A percentile compares a stretch with the other conserved stretches of the same genome.
Evolutionary conservation across 1,139 yeast species (phyloP).

Genomic region (Pichia sp.): DNA sequence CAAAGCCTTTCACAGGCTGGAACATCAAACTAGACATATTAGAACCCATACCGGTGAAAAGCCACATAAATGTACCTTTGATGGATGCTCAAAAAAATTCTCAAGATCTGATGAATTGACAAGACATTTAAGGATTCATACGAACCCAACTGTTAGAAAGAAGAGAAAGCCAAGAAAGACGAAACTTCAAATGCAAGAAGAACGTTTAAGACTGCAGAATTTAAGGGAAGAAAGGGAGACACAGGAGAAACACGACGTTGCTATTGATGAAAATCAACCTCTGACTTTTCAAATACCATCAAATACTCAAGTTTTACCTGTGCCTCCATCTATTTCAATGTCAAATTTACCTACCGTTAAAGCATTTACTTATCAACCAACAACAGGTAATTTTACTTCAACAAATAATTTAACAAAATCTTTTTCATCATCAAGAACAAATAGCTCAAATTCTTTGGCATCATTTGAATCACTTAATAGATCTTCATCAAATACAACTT

Average conservation of each 20-base stretch:
- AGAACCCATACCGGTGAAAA: constrained; percentile 95
- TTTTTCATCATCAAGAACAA: constrained; percentile 26
- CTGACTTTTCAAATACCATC: neutral
- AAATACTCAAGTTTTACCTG: constrained; percentile 5
- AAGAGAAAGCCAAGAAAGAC: constrained; percentile 26
- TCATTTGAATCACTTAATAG: constrained; percentile 24
- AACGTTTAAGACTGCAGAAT: constrained; percentile 7
- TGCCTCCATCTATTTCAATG: constrained; percentile 4
- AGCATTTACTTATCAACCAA: neutral
- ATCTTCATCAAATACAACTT: constrained; percentile 26
- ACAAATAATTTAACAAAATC: constrained; percentile 16
- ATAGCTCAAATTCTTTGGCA: constrained; percentile 26
- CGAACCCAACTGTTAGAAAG: constrained; percentile 50
- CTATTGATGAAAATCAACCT: neutral
- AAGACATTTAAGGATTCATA: constrained; percentile 81
- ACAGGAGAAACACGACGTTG: neutral
- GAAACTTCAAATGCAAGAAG: constrained; percentile 12
- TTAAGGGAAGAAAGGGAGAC: neutral
- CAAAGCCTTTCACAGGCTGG: constrained; percentile 86
- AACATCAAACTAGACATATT: constrained; percentile 91
- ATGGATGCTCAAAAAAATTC: constrained; percentile 81
- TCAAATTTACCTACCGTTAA: constrained; percentile 11
- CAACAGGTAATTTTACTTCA: constrained; percentile 3
- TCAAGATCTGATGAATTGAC: constrained; percentile 88
- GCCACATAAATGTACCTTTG: constrained; percentile 83